Conservation (phyloP, 2,329 filamentous ascomycete species). For the Sarocladium oryzae region DNA sequence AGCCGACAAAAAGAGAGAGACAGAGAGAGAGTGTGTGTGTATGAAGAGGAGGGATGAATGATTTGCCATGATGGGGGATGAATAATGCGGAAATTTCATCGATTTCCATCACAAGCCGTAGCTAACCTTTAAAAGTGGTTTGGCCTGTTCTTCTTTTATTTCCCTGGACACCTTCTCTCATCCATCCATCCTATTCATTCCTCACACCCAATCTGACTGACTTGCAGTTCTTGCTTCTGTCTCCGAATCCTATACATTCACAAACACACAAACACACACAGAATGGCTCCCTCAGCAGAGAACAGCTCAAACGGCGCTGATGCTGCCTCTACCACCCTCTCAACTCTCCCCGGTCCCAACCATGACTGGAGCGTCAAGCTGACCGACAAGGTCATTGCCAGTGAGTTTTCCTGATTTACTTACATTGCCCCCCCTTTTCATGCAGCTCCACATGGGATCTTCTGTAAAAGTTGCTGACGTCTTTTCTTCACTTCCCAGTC, state of each 20-base stretch:
- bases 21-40: no score
- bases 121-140: no score
- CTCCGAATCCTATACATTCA: background rate
- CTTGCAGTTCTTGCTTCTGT: no score
- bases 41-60: no score
- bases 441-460: no score
- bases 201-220: no score
- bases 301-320: constrained; percentile 13
- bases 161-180: background rate
- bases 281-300: constrained; percentile 6
- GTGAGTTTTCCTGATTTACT: constrained; percentile 18
- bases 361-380: constrained; percentile 30
- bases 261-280: background rate
- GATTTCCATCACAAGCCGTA: background rate
- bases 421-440: background rate
- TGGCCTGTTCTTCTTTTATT: no score
- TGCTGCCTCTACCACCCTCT: constrained; percentile 12
- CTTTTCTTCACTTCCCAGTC: constrained; percentile 22
- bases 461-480: no score
- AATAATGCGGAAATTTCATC: no score
- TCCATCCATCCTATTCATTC: no score
- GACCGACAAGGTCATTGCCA: constrained; percentile 31
- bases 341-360: constrained; percentile 25
- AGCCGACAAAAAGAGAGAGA: no score
- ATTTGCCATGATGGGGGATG: no score